Evolutionary conservation across 768 basidiomycete species (phyloP), one percentile per base, ranked within the genome.

Genomic region (Lentinula edodes): DNA sequence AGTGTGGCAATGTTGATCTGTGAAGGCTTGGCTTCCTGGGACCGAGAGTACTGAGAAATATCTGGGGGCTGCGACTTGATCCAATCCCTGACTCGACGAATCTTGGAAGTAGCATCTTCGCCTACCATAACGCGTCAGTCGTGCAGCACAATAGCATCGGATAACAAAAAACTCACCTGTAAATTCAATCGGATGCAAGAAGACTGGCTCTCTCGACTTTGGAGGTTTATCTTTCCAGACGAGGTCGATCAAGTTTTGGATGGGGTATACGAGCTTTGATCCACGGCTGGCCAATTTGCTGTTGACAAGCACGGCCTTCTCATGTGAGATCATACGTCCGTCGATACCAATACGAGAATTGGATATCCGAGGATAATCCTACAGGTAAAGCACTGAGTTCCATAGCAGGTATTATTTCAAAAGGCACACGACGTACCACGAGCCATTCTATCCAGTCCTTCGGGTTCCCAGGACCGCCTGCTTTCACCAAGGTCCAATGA

Each of bases 391-490:
- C 16, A 63, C 57, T 34, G 62, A 10, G 43, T 46, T 36, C 52
- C 62, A 45, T 3, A 53, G 41, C 35, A 12, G 13, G 51, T 13
- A 41, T 34, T 28, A 28, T 18, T 50, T 35, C n/a, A 39, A 18
- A 48, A 38, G 52, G 18, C 64, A 65, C 18, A 35, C 60, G 34
- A 74, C 82, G 61, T 63, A 87, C 87, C 68, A 84, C 76, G 36
- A 95, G 70, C 86, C 87, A 95, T 38, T 91, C 89, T 38, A 87
- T 79, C 91, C 91, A 94, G 67, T 88, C 85, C 66, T 81, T 85
- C 2, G 87, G 84, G 2, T 76, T 81, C 54, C 78, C 78, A 12
- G 70, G 54, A 3, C 75, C 69, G 12, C 84, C 93, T 10, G 84
- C 83, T 50, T 75, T 75, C 36, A 93, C 76, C 20, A 93, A 57